These are phyloP conservation scores for Rheum nobile DNA, from an alignment of 148 eudicot genomes.

Conservation along the genomic window DNA sequence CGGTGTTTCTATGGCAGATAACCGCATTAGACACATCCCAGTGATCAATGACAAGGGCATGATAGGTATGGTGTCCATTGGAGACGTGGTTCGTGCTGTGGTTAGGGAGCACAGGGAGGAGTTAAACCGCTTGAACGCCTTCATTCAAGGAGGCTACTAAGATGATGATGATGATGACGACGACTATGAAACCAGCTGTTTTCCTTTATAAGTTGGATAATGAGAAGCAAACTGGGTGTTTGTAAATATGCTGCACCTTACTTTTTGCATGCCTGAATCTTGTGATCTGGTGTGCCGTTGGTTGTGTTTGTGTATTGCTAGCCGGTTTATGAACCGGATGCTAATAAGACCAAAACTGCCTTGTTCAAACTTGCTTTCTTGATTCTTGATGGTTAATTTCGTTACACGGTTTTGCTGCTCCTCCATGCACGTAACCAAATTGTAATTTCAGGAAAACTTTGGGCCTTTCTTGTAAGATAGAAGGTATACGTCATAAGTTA, in stretches of 20 bases:
- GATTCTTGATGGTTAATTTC: not conserved
- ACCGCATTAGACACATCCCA: conserved; percentile 98
- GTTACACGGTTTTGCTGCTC: not conserved
- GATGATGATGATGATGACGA: conserved; percentile 37
- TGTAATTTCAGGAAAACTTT: not conserved
- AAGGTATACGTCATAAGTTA: not conserved
- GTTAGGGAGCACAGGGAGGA: conserved; percentile 89
- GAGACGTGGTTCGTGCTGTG: conserved; percentile 98
- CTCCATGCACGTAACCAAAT: not conserved
- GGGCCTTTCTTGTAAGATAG: not conserved
- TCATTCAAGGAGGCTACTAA: conserved; percentile 90
- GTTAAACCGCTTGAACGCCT: conserved; percentile 85
- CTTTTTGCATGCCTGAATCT: not conserved
- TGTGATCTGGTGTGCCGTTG: not conserved
- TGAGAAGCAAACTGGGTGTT: not conserved
- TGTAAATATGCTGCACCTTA: not conserved
- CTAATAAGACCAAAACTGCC: not conserved
- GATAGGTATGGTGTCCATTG: conserved; percentile 97
- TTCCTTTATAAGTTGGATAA: not conserved
- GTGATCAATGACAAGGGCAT: conserved; percentile 55
- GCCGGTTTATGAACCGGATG: not conserved
- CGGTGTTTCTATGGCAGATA: conserved; percentile 42
- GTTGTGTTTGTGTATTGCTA: conserved; percentile 1
- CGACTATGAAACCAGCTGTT: not conserved
- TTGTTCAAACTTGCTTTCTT: not conserved